Evolutionary conservation across 2,329 filamentous ascomycete species (phyloP).

Genomic region (Arthrobotrys pseudoclavata): DNA sequence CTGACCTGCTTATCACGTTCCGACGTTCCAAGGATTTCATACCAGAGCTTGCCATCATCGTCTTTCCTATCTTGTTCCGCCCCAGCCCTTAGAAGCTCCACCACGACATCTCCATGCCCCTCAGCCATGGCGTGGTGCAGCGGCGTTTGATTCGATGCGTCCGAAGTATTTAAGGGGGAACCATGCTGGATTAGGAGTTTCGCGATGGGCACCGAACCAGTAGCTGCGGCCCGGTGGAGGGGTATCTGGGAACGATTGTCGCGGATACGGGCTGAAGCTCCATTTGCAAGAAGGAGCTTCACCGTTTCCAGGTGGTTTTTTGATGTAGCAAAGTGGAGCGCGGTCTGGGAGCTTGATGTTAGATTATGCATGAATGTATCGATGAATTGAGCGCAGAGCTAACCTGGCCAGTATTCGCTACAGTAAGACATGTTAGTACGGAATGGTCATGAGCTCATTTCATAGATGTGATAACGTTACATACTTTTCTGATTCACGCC

Average conservation of each 20-base stretch:
- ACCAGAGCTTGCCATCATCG: conserved; percentile 76
- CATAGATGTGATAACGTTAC: conserved; percentile 66
- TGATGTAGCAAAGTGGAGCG: conserved; percentile 89
- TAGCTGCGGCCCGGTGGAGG: conserved; percentile 89
- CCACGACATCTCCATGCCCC: conserved; percentile 83
- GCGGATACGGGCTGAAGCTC: conserved; percentile 82
- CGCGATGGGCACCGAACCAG: conserved; percentile 89
- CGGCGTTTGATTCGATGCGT: conserved; percentile 85
- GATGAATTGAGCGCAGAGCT: conserved; percentile 30
- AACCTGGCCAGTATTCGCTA: conserved; percentile 77
- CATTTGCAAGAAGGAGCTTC: conserved; percentile 75
- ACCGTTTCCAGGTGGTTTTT: conserved; percentile 89
- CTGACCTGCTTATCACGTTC: conserved; percentile 79
- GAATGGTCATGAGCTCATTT: conserved; percentile 6
- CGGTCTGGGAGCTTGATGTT: conserved; percentile 72
- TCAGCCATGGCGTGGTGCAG: conserved; percentile 89
- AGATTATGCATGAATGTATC: conserved; percentile 25
- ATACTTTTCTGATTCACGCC: conserved; percentile 82
- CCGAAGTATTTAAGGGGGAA: conserved; percentile 86
- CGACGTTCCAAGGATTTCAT: conserved; percentile 79
- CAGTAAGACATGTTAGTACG: conserved; percentile 10
- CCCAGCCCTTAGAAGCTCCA: conserved; percentile 84
- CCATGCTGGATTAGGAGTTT: conserved; percentile 79
- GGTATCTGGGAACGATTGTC: conserved; percentile 86
- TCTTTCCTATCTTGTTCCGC: conserved; percentile 86